phyloP scores from a whole-genome alignment of 768 basidiomycete species.

The Clitopilus hobsonii region DNA sequence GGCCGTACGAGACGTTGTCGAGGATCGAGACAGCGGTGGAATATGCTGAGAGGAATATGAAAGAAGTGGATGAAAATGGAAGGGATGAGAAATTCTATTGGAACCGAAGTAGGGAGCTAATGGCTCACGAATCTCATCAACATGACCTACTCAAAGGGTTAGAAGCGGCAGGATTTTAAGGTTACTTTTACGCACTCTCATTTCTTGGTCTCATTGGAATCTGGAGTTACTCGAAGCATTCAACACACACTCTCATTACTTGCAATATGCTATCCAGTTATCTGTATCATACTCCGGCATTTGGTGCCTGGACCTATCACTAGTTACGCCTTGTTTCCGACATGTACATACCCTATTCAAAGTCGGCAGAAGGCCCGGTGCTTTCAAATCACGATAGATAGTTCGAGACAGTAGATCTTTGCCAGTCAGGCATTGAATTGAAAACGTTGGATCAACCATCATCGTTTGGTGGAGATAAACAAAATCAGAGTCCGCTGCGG shows the following conservation, averaged over 20 bases:
- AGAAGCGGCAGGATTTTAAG: constrained; percentile 61
- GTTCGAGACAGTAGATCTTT: no score
- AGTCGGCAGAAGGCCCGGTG: not conserved
- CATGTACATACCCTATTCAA: not conserved
- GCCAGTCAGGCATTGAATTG: no score
- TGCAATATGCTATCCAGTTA: not conserved
- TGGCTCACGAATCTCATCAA: constrained; percentile 52
- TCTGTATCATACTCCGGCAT: not conserved
- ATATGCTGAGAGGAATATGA: constrained; percentile 45
- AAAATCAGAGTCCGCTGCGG: not conserved
- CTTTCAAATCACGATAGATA: no score
- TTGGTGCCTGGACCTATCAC: not conserved
- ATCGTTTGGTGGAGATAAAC: no score
- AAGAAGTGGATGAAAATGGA: constrained; percentile 25
- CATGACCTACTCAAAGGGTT: constrained; percentile 66
- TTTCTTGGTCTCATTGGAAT: not conserved
- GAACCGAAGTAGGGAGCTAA: constrained; percentile 55
- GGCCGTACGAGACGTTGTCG: constrained; percentile 38
- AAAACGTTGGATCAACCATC: no score
- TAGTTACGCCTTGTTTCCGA: not conserved
- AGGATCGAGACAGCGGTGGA: constrained; percentile 39
- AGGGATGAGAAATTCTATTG: constrained; percentile 49
- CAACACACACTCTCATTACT: not conserved
- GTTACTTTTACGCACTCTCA: not conserved
- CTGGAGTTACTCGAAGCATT: not conserved